Base-by-base conservation (phyloP, 805 yeast genomes). In the Jamesozyma lodderae region DNA sequence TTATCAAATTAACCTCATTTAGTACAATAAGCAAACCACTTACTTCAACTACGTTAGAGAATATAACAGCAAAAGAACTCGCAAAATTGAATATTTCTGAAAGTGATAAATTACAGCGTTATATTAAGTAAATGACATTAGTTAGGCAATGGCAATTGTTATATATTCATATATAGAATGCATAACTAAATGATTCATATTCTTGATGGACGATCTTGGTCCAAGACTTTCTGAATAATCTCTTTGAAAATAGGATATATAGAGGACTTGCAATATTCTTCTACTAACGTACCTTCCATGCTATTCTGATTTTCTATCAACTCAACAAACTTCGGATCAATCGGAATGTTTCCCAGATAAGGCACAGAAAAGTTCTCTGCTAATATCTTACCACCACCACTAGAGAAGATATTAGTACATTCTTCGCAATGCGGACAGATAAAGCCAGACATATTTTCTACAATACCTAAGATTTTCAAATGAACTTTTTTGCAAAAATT, bases 381-480 rank as follows among this genome's bases (percentile, higher is more conserved):
- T 34, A 92, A 64, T 13, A 60, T 63, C 47, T 70, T 59, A 2
- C 99, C 99, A 20, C 99, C 99, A 7, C 97, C 98, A 37, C 81
- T 74, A 47, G 92, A 84, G 57, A 92, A 92, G 18, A 92, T 83
- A 57, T 88, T 79, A 3, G 96, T 87, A 56, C 90, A 81, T 55
- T 90, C 97, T 1, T 81, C 74, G 57, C 99, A 92, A 57, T 77
- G 76, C 0, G 98, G 98, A 57, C 99, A 92, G 4, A 87, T 77
- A 53, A 84, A 92, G 1, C 99, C 99, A 35, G 94, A 78, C 98
- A 92, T 90, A 53, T 92, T 92, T 57, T 92, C 99, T 8, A 92
- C 75, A 3, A 92, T 73, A 0, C 99, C 99, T 39, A 92, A 57
- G 1, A 90, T 73, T 19, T 71, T 68, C 49, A 92, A 77, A 39